These are phyloP conservation scores for Talaromyces ruber DNA, from an alignment of 495 filamentous ascomycete genomes.

Conservation along the genomic window DNA sequence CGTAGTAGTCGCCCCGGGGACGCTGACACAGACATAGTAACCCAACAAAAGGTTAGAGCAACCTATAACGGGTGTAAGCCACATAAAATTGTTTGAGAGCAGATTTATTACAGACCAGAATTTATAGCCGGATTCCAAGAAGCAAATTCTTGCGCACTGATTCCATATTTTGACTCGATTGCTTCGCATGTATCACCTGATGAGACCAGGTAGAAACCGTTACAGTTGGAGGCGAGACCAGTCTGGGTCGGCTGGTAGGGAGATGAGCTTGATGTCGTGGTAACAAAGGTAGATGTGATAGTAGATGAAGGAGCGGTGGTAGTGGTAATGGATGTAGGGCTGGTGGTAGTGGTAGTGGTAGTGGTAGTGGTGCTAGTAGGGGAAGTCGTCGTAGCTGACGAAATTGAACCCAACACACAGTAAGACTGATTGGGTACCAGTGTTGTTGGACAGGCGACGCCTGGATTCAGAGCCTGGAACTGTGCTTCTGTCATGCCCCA, in stretches of 20 bases:
- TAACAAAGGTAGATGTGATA: background rate
- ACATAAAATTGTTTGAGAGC: background rate
- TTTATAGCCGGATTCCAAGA: slow-evolving; percentile 11
- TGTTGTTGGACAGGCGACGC: too few relatives aligned
- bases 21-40: slow-evolving; percentile 13
- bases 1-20: slow-evolving; percentile 2
- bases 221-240: slow-evolving; percentile 37
- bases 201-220: slow-evolving; percentile 48
- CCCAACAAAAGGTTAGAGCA: slow-evolving; percentile 6
- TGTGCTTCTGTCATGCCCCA: slow-evolving; percentile 14
- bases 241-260: slow-evolving; percentile 24
- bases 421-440: too few relatives aligned
- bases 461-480: slow-evolving; percentile 11
- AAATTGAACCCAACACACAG: too few relatives aligned
- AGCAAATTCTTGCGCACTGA: slow-evolving; percentile 7
- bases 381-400: too few relatives aligned
- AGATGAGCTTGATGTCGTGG: slow-evolving; percentile 8
- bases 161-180: slow-evolving; percentile 1
- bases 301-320: background rate
- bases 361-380: too few relatives aligned
- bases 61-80: background rate
- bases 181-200: slow-evolving; percentile 15
- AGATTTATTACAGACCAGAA: background rate
- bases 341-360: too few relatives aligned
- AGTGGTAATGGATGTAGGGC: too few relatives aligned